Percentiles rank a stretch among this genome's conserved stretches.
Conservation (phyloP, 179 eudicot genomes). For the Gypsophila paniculata region DNA sequence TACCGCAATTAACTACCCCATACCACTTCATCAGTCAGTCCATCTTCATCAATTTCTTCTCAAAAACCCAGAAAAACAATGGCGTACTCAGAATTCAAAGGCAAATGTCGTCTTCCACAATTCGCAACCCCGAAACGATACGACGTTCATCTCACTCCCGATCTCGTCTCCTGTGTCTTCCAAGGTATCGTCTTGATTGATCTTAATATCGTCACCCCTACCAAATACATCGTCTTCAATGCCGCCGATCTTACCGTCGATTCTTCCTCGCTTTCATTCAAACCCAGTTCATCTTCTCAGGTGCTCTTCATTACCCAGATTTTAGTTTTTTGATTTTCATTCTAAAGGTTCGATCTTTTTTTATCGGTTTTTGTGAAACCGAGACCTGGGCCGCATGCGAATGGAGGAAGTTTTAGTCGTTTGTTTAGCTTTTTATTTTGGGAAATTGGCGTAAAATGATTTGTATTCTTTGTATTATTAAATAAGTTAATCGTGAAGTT, state of each 20-base stretch:
- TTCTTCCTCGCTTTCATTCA: constrained; percentile 41
- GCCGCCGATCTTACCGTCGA: constrained; percentile 71
- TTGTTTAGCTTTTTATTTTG: no score
- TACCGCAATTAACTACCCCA: no score
- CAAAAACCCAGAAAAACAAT: no score
- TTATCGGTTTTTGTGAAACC: no score
- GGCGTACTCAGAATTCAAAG: constrained; percentile 53
- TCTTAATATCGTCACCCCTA: constrained; percentile 40
- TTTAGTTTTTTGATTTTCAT: background rate
- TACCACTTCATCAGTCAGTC: no score
- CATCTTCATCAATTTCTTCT: no score
- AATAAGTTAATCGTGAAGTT: no score
- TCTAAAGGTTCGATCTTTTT: constrained; percentile 4
- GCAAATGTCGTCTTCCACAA: constrained; percentile 62
- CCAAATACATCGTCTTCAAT: constrained; percentile 60
- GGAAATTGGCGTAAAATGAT: no score
- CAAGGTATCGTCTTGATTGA: constrained; percentile 53
- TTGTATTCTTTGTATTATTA: no score
- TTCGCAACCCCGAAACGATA: constrained; percentile 63
- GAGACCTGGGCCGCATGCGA: no score
- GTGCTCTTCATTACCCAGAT: constrained; percentile 24
- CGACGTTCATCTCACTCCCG: constrained; percentile 65
- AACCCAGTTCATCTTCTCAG: constrained; percentile 29
- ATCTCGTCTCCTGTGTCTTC: constrained; percentile 59
- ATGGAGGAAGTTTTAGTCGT: no score